These are phyloP conservation scores for Botrytis deweyae DNA, from an alignment of 2,329 filamentous ascomycete genomes.

Conservation along the genomic window DNA sequence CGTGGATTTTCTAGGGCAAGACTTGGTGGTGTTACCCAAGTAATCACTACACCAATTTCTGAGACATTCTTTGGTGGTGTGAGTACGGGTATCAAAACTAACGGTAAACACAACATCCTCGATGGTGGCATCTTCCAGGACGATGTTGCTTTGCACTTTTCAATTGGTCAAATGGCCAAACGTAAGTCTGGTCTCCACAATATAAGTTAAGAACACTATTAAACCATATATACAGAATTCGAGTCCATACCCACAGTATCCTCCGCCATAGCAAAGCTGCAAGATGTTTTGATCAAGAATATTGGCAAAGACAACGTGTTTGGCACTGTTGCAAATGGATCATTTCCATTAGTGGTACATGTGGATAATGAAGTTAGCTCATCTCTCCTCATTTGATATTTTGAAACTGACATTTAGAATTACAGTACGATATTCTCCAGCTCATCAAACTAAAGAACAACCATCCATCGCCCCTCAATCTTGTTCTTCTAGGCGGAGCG, in stretches of 20 bases:
- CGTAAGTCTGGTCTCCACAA: slow-evolving; percentile 28
- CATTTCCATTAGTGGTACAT: slow-evolving; percentile 44
- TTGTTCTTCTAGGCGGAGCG: slow-evolving; percentile 44
- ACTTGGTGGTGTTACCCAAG: slow-evolving; percentile 47
- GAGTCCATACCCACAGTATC: slow-evolving; percentile 38
- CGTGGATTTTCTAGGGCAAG: slow-evolving; percentile 44
- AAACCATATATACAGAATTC: slow-evolving; percentile 25
- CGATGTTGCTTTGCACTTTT: slow-evolving; percentile 46
- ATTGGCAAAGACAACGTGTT: slow-evolving; percentile 42
- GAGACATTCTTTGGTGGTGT: slow-evolving; percentile 43
- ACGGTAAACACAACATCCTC: slow-evolving; percentile 40
- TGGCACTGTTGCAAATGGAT: slow-evolving; percentile 42
- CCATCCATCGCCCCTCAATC: slow-evolving; percentile 36
- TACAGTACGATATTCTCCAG: slow-evolving; percentile 45
- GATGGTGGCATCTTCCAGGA: slow-evolving; percentile 45
- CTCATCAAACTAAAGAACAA: slow-evolving; percentile 44
- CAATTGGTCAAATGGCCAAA: slow-evolving; percentile 42
- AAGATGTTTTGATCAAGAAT: slow-evolving; percentile 42
- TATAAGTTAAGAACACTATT: not conserved
- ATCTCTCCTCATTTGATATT: not conserved
- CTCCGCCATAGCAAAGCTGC: slow-evolving; percentile 38
- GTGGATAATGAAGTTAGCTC: slow-evolving; percentile 42
- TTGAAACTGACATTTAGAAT: slow-evolving; percentile 6
- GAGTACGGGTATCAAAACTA: slow-evolving; percentile 45
- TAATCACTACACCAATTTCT: slow-evolving; percentile 43